phyloP scores from a whole-genome alignment of 2,329 filamentous ascomycete genomes.

The Penicillium olsonii region DNA sequence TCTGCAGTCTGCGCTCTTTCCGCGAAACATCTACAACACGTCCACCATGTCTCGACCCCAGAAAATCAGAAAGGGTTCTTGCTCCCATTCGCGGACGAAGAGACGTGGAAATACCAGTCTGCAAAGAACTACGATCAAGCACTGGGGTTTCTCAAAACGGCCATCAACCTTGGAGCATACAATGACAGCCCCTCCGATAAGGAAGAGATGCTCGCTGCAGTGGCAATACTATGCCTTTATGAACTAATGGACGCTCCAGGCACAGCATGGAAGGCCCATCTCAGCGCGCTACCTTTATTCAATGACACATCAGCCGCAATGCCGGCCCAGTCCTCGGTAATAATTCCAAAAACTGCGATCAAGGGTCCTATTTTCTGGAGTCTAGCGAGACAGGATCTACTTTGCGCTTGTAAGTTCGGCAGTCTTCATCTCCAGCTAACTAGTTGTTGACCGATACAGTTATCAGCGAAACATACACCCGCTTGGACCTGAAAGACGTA shows the following conservation, averaged over 20 bases:
- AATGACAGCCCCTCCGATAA: constrained; percentile 5
- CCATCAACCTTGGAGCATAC: constrained; percentile 8
- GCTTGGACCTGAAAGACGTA: constrained; percentile 17
- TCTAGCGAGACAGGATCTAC: constrained; percentile 17
- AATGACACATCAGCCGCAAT: background rate
- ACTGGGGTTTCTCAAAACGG: constrained; percentile 13
- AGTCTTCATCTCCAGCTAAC: background rate
- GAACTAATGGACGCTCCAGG: constrained; percentile 22
- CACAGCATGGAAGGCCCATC: constrained; percentile 17
- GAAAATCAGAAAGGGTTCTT: background rate
- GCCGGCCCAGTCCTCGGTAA: constrained; percentile 1
- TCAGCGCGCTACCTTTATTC: constrained; percentile 16
- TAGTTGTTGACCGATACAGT: constrained; percentile 1
- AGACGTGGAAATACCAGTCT: constrained; percentile 19
- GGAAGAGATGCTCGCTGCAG: constrained; percentile 20
- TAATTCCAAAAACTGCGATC: constrained; percentile 11
- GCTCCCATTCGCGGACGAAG: constrained; percentile 4
- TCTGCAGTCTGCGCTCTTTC: constrained; percentile 31
- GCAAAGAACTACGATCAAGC: constrained; percentile 21
- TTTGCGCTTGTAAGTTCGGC: constrained; percentile 19
- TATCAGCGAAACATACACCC: constrained; percentile 18
- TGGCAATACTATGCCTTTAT: constrained; percentile 19
- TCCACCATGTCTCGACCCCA: constrained; percentile 1
- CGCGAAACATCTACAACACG: constrained; percentile 27
- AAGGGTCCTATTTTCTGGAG: constrained; percentile 24